Conservation (phyloP, 2,329 filamentous ascomycete species). For the Xylaria sp. region DNA sequence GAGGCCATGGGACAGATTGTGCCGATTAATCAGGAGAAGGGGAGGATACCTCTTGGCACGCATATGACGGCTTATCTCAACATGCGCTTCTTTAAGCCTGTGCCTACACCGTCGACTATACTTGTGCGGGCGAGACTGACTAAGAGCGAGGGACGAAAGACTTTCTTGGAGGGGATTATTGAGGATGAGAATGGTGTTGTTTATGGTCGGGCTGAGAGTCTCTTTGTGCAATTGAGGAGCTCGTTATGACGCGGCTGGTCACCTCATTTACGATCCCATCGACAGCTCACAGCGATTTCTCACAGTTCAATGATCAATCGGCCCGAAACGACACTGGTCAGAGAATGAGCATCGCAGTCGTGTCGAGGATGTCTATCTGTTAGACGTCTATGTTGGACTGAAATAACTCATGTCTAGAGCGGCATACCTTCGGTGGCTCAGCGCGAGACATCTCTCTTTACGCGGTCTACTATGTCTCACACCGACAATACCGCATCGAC, state of each 20-base stretch:
- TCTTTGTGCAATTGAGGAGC: conserved; percentile 46
- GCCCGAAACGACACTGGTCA: too few species aligned
- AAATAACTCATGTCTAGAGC: too few species aligned
- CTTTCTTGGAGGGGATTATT: conserved; percentile 41
- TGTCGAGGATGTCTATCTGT: too few species aligned
- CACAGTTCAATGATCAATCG: too few species aligned
- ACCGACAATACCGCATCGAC: too few species aligned
- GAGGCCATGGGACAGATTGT: conserved; percentile 60
- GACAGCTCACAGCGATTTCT: too few species aligned
- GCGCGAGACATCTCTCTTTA: too few species aligned
- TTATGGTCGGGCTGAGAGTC: conserved; percentile 57
- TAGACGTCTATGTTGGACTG: background rate
- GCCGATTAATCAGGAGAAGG: conserved; percentile 45
- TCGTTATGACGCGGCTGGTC: conserved; percentile 4
- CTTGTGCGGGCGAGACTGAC: conserved; percentile 52
- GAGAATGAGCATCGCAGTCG: too few species aligned
- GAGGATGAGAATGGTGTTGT: conserved; percentile 54
- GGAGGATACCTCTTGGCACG: conserved; percentile 25
- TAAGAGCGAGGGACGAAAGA: conserved; percentile 60
- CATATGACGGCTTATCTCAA: conserved; percentile 61
- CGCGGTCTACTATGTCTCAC: too few species aligned
- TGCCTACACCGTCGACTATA: conserved; percentile 55
- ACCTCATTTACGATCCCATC: too few species aligned
- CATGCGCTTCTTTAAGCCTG: conserved; percentile 58
- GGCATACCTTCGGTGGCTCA: too few species aligned